Base-by-base conservation (phyloP, 1,284 basidiomycete genomes). In the Fistulinella cinereoalba region DNA sequence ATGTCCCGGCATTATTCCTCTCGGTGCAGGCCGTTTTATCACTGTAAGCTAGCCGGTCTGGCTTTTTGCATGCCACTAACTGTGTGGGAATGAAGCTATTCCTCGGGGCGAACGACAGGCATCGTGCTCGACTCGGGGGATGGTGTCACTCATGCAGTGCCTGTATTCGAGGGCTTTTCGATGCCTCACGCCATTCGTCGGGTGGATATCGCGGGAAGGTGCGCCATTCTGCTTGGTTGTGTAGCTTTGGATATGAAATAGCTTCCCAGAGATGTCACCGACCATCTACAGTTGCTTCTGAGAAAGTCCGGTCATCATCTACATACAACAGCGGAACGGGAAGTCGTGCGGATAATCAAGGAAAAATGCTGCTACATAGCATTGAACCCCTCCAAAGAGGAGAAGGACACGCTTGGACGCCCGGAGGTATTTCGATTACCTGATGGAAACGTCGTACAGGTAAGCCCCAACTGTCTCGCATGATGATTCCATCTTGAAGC, bases 41-140 rank as follows among this genome's bases (percentile, higher is more conserved):
- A 56, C 71, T 99, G 92, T 97, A 65, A 67, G 87, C 71, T 24
- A 34, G 31, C 59, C 39, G 7, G 23, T 29, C 28, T 7, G 44
- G 18, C n/a, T 15, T 4, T 21, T 22, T 19, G 6, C 38, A 32
- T 15, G 33, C 21, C 16, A 16, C 50, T 65, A 40, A 66, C 22
- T 27, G 21, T n/a, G 22, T 39, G 51, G 18, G 45, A 29, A 50
- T 43, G 15, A 57, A 97, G 95, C 65, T 99, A 99, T 73, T 95
- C 97, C 3, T 97, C 96, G 6, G 97, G 97, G n/a, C 81, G 97
- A 53, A 99, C 97, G 50, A 99, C 97, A 24, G 97, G 97, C 31
- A 97, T 99, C 48, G 97, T 99, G 4, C 79, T 99, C 13, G 97
- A 99, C 67, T 98, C 97, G 4, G 97, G 97, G 11, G 97, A 99